phyloP scores from a whole-genome alignment of 2,329 filamentous ascomycete species.

The Hyphodiscus sp. region DNA sequence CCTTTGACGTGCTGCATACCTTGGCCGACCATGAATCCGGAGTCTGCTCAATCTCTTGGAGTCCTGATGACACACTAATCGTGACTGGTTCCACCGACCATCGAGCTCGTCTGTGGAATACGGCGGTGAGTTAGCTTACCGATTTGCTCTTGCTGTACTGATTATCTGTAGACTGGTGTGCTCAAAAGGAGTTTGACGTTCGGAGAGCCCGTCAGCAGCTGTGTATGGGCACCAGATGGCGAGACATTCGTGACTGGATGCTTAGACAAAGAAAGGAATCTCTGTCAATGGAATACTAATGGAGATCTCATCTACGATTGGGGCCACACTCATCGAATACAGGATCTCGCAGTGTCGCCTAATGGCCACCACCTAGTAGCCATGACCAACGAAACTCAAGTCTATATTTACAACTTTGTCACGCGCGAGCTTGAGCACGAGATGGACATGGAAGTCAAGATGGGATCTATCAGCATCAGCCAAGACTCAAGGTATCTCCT shows the following conservation, averaged over 20 bases:
- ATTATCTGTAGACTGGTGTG: constrained; percentile 48
- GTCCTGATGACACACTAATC: constrained; percentile 80
- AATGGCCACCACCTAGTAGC: constrained; percentile 77
- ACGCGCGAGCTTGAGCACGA: constrained; percentile 71
- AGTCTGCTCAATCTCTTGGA: constrained; percentile 82
- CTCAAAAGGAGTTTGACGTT: constrained; percentile 62
- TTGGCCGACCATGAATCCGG: constrained; percentile 61
- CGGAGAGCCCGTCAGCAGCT: constrained; percentile 78
- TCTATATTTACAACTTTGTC: constrained; percentile 78
- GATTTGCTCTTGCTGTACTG: constrained; percentile 8
- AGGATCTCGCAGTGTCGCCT: constrained; percentile 76
- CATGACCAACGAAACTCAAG: constrained; percentile 60
- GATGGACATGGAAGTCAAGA: constrained; percentile 59
- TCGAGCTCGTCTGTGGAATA: constrained; percentile 69
- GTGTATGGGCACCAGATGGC: constrained; percentile 80
- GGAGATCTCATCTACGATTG: constrained; percentile 60
- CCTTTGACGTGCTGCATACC: constrained; percentile 57
- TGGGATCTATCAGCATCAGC: constrained; percentile 77
- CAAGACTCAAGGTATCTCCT: constrained; percentile 75
- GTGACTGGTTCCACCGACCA: constrained; percentile 76
- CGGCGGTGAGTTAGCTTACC: constrained; percentile 44
- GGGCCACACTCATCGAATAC: constrained; percentile 66
- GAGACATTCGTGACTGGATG: constrained; percentile 73
- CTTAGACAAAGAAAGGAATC: constrained; percentile 58
- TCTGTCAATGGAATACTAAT: constrained; percentile 64